phyloP scores from a whole-genome alignment of 371 early-diverging fungal species.

The Lichtheimia ramosa region DNA sequence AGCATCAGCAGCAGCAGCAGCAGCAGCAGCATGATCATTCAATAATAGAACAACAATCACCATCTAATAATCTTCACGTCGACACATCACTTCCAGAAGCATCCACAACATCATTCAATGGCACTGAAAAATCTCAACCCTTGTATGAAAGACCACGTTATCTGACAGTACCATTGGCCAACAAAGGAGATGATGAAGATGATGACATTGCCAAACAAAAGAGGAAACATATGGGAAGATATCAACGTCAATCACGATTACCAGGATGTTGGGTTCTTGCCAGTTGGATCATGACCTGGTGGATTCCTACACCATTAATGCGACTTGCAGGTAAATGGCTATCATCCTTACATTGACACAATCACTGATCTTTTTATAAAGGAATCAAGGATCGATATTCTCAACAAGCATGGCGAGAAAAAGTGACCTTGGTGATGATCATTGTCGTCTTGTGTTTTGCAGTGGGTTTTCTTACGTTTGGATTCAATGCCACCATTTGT shows the following conservation, averaged over 20 bases:
- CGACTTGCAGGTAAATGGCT: slow-evolving; percentile 15
- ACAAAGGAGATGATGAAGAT: not conserved
- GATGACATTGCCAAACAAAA: slow-evolving; percentile 7
- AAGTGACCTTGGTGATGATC: slow-evolving; percentile 77
- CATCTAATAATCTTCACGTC: not conserved
- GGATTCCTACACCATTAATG: slow-evolving; percentile 40
- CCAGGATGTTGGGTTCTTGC: slow-evolving; percentile 32
- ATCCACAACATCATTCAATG: not conserved
- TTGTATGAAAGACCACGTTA: not conserved
- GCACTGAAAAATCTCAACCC: not conserved
- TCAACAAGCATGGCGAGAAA: slow-evolving; percentile 94
- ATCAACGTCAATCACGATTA: slow-evolving; percentile 1
- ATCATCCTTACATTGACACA: too few species aligned
- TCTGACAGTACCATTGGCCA: slow-evolving; percentile 1
- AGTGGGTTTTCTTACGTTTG: slow-evolving; percentile 71
- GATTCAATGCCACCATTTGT: slow-evolving; percentile 63
- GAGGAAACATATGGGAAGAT: not conserved
- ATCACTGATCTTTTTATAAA: slow-evolving; percentile 1
- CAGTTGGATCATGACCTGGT: slow-evolving; percentile 46
- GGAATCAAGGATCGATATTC: slow-evolving; percentile 57
- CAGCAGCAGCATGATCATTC: not conserved
- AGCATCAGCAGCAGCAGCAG: not conserved
- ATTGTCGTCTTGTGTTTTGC: slow-evolving; percentile 62
- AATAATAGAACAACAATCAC: not conserved
- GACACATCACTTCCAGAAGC: not conserved